phyloP scores from a whole-genome alignment of 108 stramenopile species.

The Aureococcus anophagefferens region DNA sequence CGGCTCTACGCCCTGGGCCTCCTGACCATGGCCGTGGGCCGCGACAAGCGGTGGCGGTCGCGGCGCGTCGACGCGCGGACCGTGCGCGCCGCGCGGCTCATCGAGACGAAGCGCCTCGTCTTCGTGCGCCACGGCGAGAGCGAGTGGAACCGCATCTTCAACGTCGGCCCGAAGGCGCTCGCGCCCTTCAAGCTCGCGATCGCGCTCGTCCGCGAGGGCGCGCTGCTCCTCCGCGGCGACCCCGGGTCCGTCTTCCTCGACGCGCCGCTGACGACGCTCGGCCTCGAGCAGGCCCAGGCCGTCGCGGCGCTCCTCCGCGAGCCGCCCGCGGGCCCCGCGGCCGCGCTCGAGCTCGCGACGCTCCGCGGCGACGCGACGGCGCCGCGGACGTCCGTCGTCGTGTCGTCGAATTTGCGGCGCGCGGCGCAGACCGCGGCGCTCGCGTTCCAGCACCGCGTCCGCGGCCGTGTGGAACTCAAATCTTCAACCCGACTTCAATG shows the following conservation, averaged over 20 bases:
- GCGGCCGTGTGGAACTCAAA: conserved; percentile 5
- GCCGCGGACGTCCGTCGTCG: neutral
- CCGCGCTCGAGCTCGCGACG: neutral
- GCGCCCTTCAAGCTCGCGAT: neutral
- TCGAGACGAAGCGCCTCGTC: neutral
- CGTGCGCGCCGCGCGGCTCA: neutral
- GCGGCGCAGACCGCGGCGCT: conserved; percentile 9
- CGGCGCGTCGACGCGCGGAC: neutral
- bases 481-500: no score
- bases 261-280: conserved; percentile 8
- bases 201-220: neutral
- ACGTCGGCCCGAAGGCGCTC: neutral
- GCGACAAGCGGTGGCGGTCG: neutral
- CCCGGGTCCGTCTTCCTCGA: conserved; percentile 6
- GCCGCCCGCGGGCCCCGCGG: neutral
- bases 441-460: conserved; percentile 1
- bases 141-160: neutral
- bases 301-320: neutral
- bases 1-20: neutral
- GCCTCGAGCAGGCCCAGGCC: conserved; percentile 15
- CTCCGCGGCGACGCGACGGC: neutral
- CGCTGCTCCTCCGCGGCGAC: neutral
- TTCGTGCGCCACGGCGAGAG: neutral
- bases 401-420: conserved; percentile 4
- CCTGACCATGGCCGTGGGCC: neutral